phyloP scores from a whole-genome alignment of 2,329 filamentous ascomycete genomes.

The Thelonectria discophora region DNA sequence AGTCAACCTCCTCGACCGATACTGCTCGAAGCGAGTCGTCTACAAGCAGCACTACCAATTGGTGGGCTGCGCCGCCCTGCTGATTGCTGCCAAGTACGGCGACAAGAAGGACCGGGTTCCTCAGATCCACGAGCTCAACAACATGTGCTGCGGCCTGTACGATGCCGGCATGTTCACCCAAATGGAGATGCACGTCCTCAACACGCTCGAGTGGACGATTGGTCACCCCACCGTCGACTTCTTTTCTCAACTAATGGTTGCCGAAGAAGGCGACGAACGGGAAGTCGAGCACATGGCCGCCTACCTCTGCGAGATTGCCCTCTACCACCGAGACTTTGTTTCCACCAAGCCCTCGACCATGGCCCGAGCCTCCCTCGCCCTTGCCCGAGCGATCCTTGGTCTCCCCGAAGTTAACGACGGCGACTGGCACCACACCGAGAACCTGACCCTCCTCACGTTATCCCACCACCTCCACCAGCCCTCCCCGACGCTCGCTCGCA shows the following conservation, averaged over 20 bases:
- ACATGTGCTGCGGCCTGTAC: slow-evolving; percentile 98
- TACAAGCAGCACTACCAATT: slow-evolving; percentile 99
- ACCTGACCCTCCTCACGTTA: slow-evolving; percentile 68
- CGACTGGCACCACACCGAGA: slow-evolving; percentile 80
- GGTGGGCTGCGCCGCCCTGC: slow-evolving; percentile 92
- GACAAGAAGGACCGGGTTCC: slow-evolving; percentile 99
- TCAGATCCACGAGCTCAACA: slow-evolving; percentile 95
- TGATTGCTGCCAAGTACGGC: slow-evolving; percentile 98
- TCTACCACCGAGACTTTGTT: slow-evolving; percentile 98
- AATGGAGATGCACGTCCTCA: slow-evolving; percentile 99
- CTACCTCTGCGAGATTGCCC: slow-evolving; percentile 92
- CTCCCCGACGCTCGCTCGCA: slow-evolving; percentile 65
- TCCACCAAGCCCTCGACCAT: slow-evolving; percentile 91
- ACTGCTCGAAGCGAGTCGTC: slow-evolving; percentile 96
- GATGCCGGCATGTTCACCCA: slow-evolving; percentile 99
- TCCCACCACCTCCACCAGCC: slow-evolving; percentile 68
- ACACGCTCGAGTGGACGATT: slow-evolving; percentile 95
- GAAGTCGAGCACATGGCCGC: slow-evolving; percentile 95
- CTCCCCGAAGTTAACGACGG: slow-evolving; percentile 78
- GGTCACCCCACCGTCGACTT: slow-evolving; percentile 96
- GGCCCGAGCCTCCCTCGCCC: slow-evolving; percentile 84
- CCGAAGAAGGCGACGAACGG: slow-evolving; percentile 79
- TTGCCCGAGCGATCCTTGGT: slow-evolving; percentile 86
- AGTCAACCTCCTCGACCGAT: slow-evolving; percentile 94
- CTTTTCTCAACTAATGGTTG: slow-evolving; percentile 87